A percentile compares a stretch with the other conserved stretches of the same genome.
These are phyloP conservation scores for Staphylotrichum tortipilum DNA, from an alignment of 495 filamentous ascomycete species.

Conservation along the genomic window DNA sequence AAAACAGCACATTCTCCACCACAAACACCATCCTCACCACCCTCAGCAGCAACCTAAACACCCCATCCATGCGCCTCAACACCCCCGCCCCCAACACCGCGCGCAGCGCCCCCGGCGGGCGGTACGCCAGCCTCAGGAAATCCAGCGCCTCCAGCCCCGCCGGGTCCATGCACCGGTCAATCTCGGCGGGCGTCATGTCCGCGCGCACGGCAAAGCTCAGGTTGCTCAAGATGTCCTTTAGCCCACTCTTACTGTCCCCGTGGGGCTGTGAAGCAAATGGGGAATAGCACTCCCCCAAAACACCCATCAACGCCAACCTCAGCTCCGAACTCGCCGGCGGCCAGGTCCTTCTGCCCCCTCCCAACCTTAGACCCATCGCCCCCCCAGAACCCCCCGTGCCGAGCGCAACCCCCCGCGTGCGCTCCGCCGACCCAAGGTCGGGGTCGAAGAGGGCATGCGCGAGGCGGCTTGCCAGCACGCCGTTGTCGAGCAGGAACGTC, in stretches of 20 bases:
- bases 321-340: slow-evolving; percentile 90
- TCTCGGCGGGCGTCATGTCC: slow-evolving; percentile 65
- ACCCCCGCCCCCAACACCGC: slow-evolving; percentile 58
- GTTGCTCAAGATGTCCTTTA: slow-evolving; percentile 61
- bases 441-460: slow-evolving; percentile 79
- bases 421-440: slow-evolving; percentile 71
- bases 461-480: slow-evolving; percentile 69
- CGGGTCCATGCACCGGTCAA: slow-evolving; percentile 69
- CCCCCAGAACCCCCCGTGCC: too few species aligned
- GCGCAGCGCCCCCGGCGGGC: slow-evolving; percentile 62
- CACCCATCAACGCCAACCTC: slow-evolving; percentile 75
- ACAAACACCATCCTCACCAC: slow-evolving; percentile 73
- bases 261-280: too few species aligned
- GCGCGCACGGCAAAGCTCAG: slow-evolving; percentile 82
- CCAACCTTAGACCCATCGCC: slow-evolving; percentile 71
- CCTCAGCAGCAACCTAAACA: slow-evolving; percentile 73
- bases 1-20: slow-evolving; percentile 58
- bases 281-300: slow-evolving; percentile 67
- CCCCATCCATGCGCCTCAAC: slow-evolving; percentile 63
- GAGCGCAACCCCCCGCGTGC: slow-evolving; percentile 55
- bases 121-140: slow-evolving; percentile 81
- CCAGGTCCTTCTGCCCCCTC: slow-evolving; percentile 70
- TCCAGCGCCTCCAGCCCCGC: slow-evolving; percentile 78
- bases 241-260: slow-evolving; percentile 13
- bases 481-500: slow-evolving; percentile 78